A percentile compares a stretch with the other conserved stretches of the same genome.
Evolutionary conservation across 2,329 filamentous ascomycete species (phyloP).

Genomic region (Zymoseptoria ardabiliae): DNA sequence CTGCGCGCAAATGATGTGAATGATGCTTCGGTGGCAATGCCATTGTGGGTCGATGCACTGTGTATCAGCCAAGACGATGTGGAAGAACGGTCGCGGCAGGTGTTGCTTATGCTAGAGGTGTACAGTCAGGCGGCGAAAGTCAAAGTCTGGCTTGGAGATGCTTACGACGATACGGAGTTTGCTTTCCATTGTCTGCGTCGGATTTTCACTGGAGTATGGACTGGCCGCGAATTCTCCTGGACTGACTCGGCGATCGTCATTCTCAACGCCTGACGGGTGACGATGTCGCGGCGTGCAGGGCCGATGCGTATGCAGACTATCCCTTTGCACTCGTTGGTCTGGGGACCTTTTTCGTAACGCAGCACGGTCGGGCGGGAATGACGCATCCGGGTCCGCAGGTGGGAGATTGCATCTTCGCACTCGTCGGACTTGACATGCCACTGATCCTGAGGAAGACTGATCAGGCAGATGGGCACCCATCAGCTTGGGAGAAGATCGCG

Average conservation of each 20-base stretch:
- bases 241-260: background rate
- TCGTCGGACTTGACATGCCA: conserved; percentile 2
- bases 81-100: conserved; percentile 6
- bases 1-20: background rate
- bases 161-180: background rate
- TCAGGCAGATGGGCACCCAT: background rate
- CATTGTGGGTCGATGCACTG: conserved; percentile 13
- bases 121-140: conserved; percentile 3
- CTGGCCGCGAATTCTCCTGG: background rate
- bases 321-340: background rate
- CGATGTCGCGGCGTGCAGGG: too few relatives aligned
- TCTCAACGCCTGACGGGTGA: too few relatives aligned
- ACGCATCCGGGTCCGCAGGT: background rate
- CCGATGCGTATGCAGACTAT: too few relatives aligned
- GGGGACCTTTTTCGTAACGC: conserved; percentile 3
- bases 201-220: background rate
- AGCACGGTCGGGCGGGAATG: conserved; percentile 1
- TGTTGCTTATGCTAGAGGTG: conserved; percentile 10
- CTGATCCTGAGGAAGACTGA: conserved; percentile 1
- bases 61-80: conserved; percentile 12
- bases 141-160: conserved; percentile 8
- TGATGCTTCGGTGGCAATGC: background rate
- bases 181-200: background rate
- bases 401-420: conserved; percentile 1
- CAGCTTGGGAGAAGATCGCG: background rate